Percentiles rank a stretch among this genome's conserved stretches.
Evolutionary conservation across 176 grass and related monocot genomes (phyloP).

Genomic region (Juncus inflexus): DNA sequence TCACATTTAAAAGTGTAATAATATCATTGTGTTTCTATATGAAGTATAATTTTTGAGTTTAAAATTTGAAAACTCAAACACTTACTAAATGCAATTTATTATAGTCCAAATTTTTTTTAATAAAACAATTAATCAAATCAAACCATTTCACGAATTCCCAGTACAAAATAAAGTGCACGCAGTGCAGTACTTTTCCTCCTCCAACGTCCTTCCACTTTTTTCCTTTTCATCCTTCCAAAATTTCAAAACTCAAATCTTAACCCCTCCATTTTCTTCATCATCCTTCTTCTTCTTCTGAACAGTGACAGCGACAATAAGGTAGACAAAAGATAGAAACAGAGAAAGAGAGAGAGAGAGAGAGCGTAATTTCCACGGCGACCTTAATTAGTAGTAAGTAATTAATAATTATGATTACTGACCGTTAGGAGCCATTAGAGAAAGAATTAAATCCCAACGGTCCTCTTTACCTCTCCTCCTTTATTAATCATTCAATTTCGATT

Average conservation of each 20-base stretch:
- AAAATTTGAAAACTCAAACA: too few species aligned
- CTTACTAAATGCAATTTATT: too few species aligned
- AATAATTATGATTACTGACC: constrained; percentile 23
- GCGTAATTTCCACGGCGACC: constrained; percentile 29
- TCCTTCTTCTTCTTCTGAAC: neutral
- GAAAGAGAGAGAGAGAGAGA: constrained; percentile 3
- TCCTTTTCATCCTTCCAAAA: constrained; percentile 16
- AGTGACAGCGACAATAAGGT: neutral
- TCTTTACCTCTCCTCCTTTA: constrained; percentile 19
- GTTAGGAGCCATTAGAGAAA: constrained; percentile 9
- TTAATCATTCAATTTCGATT: neutral
- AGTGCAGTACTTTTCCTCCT: neutral
- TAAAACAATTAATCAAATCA: too few species aligned
- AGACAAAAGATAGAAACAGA: neutral
- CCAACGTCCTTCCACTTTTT: constrained; percentile 14
- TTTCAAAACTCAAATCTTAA: constrained; percentile 22
- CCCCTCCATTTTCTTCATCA: neutral
- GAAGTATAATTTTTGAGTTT: too few species aligned
- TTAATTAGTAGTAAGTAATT: neutral
- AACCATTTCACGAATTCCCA: constrained; percentile 19
- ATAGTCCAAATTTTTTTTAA: too few species aligned
- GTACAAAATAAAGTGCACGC: constrained; percentile 11
- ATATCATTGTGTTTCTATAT: too few species aligned
- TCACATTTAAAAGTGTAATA: too few species aligned
- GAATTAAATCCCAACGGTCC: constrained; percentile 31